These are phyloP conservation scores for Leccinum truebloodii DNA, from an alignment of 768 basidiomycete species.

Conservation along the genomic window DNA sequence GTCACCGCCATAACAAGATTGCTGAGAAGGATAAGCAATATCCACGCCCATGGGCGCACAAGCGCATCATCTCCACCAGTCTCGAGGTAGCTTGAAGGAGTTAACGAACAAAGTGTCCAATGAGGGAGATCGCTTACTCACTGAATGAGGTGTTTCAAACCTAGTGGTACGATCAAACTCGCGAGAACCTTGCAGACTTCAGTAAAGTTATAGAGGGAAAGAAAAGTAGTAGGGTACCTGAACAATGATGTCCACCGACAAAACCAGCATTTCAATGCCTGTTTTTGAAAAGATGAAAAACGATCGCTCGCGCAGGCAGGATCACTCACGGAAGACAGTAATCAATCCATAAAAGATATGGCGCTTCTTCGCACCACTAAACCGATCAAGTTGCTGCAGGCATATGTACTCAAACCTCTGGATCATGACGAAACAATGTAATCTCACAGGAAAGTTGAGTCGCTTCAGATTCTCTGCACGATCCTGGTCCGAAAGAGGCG, in stretches of 20 bases:
- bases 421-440: background rate
- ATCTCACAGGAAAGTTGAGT: conserved; percentile 1
- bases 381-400: conserved; percentile 3
- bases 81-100: conserved; percentile 1
- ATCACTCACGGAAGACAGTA: conserved; percentile 4
- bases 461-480: background rate
- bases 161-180: background rate
- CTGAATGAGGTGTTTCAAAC: conserved; percentile 3
- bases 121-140: background rate
- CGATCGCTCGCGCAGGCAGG: background rate
- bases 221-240: background rate
- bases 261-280: background rate
- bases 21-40: background rate
- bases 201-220: background rate
- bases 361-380: conserved; percentile 2
- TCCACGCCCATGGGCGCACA: conserved; percentile 6
- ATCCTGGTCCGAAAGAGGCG: conserved; percentile 4
- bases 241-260: background rate
- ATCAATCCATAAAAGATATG: conserved; percentile 5
- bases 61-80: background rate
- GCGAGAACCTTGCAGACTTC: background rate
- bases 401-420: background rate
- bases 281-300: background rate
- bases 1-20: background rate
- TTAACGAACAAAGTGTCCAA: background rate